phyloP scores from a whole-genome alignment of 2,329 filamentous ascomycete genomes.

The Tolypocladium endophyticum region DNA sequence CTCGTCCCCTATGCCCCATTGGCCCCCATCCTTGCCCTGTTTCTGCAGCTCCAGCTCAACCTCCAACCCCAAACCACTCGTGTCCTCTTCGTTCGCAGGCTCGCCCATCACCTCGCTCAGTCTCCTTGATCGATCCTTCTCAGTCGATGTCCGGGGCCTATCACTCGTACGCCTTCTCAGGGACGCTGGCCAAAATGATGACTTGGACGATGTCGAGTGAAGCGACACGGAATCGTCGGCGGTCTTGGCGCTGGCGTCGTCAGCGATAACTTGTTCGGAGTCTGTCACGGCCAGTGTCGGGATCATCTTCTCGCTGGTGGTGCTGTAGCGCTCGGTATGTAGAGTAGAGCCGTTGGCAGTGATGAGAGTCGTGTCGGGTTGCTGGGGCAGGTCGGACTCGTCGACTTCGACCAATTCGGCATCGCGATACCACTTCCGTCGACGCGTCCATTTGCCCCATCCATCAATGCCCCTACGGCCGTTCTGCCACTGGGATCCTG shows the following conservation, averaged over 20 bases:
- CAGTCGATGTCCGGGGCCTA: conserved; percentile 15
- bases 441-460: conserved; percentile 88
- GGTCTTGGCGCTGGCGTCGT: conserved; percentile 18
- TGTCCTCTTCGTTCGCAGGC: conserved; percentile 30
- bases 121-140: conserved; percentile 26
- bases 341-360: conserved; percentile 13
- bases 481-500: conserved; percentile 64
- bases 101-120: conserved; percentile 34
- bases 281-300: conserved; percentile 11
- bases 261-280: conserved; percentile 12
- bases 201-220: conserved; percentile 37
- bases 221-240: conserved; percentile 34
- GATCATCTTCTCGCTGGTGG: conserved; percentile 26
- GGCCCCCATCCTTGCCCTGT: conserved; percentile 41
- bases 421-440: conserved; percentile 92
- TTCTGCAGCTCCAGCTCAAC: conserved; percentile 43
- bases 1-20: conserved; percentile 78
- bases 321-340: conserved; percentile 21
- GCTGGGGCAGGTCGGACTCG: conserved; percentile 18
- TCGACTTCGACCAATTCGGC: conserved; percentile 80
- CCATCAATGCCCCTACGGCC: conserved; percentile 77
- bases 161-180: conserved; percentile 29
- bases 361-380: conserved; percentile 25
- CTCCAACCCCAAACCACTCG: conserved; percentile 28
- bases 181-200: conserved; percentile 30